Conservation (phyloP, 2,329 filamentous ascomycete genomes). For the Pestalotiopsis fici region DNA sequence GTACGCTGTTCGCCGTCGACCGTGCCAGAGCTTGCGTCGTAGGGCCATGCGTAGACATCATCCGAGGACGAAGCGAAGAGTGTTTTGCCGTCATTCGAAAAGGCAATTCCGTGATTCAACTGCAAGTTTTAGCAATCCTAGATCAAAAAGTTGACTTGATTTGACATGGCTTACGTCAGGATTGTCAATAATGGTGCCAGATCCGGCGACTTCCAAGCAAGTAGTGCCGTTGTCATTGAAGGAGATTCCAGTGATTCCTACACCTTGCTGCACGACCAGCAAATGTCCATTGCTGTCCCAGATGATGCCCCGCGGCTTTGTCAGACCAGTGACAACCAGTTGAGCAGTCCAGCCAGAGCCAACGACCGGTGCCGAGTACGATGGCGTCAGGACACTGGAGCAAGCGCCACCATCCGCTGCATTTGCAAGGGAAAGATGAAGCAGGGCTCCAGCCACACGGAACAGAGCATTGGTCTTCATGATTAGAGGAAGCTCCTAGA, state of each 20-base stretch:
- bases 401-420: neutral
- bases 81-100: slow-evolving; percentile 52
- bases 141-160: neutral
- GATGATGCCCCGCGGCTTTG: slow-evolving; percentile 30
- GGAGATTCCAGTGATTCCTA: slow-evolving; percentile 32
- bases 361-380: slow-evolving; percentile 13
- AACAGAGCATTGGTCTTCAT: slow-evolving; percentile 7
- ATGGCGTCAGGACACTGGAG: slow-evolving; percentile 7
- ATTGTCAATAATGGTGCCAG: slow-evolving; percentile 11
- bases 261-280: slow-evolving; percentile 31
- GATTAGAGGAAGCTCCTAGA: neutral
- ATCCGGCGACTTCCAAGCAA: slow-evolving; percentile 26
- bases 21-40: slow-evolving; percentile 52
- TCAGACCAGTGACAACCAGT: slow-evolving; percentile 19
- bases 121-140: slow-evolving; percentile 21
- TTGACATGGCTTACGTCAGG: slow-evolving; percentile 2
- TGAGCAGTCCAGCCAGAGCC: slow-evolving; percentile 15
- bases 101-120: slow-evolving; percentile 58
- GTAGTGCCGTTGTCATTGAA: slow-evolving; percentile 29
- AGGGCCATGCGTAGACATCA: slow-evolving; percentile 64
- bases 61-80: slow-evolving; percentile 58
- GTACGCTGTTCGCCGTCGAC: slow-evolving; percentile 43
- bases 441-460: neutral
- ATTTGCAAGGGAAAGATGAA: neutral
- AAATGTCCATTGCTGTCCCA: slow-evolving; percentile 36